Percentiles rank a stretch among this genome's conserved stretches.
phyloP scores from a whole-genome alignment of 768 basidiomycete genomes.

The Mycena amicta region DNA sequence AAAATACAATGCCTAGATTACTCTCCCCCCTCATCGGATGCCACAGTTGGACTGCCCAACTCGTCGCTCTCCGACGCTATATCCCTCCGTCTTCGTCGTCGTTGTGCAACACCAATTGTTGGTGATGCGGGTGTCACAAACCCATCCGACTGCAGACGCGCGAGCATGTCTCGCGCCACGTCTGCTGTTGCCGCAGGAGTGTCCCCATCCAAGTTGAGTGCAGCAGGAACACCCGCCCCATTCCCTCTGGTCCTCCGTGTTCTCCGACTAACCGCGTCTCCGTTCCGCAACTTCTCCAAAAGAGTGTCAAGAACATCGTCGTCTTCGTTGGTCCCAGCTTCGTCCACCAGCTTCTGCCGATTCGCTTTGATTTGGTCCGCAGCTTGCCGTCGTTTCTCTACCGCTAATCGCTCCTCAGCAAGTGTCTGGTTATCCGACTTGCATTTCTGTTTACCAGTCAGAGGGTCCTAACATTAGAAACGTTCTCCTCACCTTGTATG shows the following conservation, averaged over 20 bases:
- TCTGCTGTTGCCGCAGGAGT: conserved; percentile 44
- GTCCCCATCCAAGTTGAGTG: conserved; percentile 37
- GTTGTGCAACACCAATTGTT: conserved; percentile 39
- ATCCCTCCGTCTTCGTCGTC: conserved; percentile 40
- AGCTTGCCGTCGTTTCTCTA: conserved; percentile 69
- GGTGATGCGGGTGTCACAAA: conserved; percentile 59
- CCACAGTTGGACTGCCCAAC: conserved; percentile 4
- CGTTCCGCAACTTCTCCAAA: conserved; percentile 71
- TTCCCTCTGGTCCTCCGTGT: conserved; percentile 50
- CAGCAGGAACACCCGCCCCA: conserved; percentile 37
- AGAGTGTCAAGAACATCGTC: conserved; percentile 73
- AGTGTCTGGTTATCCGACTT: conserved; percentile 75
- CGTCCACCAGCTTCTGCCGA: conserved; percentile 52
- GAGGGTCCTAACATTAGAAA: too few relatives aligned
- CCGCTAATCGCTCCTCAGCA: conserved; percentile 68
- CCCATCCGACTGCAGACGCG: conserved; percentile 70
- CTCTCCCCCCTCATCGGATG: neutral
- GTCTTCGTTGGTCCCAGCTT: conserved; percentile 41
- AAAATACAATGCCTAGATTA: conserved; percentile 1
- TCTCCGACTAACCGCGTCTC: conserved; percentile 63
- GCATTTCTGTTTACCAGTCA: conserved; percentile 67
- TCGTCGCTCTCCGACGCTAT: conserved; percentile 14
- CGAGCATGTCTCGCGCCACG: conserved; percentile 75
- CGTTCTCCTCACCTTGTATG: conserved; percentile 66
- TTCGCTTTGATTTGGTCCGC: conserved; percentile 63